phyloP scores from a whole-genome alignment of 805 yeast species.

The Yarrowia phangngaensis region DNA sequence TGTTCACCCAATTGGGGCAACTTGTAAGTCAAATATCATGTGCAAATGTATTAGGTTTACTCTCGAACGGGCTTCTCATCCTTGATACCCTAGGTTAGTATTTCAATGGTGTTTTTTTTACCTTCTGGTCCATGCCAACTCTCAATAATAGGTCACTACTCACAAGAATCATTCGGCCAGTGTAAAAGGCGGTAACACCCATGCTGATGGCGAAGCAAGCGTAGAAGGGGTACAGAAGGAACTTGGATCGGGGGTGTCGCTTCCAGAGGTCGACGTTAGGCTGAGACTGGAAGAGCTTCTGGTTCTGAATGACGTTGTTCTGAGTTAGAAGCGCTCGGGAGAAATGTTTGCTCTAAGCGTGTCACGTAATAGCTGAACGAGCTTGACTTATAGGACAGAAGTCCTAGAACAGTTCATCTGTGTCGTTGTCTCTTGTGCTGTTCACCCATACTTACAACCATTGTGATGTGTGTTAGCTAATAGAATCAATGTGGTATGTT shows the following conservation, averaged over 20 bases:
- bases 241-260: constrained; percentile 63
- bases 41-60: constrained; percentile 15
- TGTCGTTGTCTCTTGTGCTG: constrained; percentile 4
- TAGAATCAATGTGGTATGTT: constrained; percentile 24
- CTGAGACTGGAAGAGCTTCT: constrained; percentile 40
- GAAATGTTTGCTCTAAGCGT: background rate
- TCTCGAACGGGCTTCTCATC: constrained; percentile 19
- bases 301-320: constrained; percentile 39
- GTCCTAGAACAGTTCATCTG: too few relatives aligned
- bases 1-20: too few relatives aligned
- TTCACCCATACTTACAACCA: constrained; percentile 15
- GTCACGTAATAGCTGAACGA: background rate
- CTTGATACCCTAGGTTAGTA: constrained; percentile 27
- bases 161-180: constrained; percentile 57
- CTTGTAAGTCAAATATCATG: constrained; percentile 8
- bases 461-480: constrained; percentile 25
- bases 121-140: background rate
- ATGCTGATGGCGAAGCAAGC: constrained; percentile 63
- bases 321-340: constrained; percentile 8
- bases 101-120: background rate
- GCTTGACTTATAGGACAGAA: background rate
- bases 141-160: constrained; percentile 2
- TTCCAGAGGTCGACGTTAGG: constrained; percentile 40
- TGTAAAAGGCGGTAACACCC: constrained; percentile 63
- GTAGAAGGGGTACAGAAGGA: constrained; percentile 72